phyloP scores from a whole-genome alignment of 345 rosid genomes.

The Eucalyptus curtisii region DNA sequence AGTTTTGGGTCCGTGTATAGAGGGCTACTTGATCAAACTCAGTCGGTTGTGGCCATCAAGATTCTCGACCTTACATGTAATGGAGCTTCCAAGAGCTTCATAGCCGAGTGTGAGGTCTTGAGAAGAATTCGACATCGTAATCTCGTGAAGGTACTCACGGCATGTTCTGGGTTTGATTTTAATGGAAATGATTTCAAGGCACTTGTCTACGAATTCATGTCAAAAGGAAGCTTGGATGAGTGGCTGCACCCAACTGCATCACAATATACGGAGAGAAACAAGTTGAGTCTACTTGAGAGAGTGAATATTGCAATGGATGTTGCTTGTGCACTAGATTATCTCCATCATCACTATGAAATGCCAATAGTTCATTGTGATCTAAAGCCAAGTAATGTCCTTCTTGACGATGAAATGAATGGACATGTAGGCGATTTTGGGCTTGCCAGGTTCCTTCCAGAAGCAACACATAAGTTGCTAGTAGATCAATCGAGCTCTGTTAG shows the following conservation, averaged over 20 bases:
- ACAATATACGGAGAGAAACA: neutral
- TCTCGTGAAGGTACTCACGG: neutral
- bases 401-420: neutral
- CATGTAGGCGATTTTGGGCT: neutral
- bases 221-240: neutral
- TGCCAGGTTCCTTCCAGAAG: neutral
- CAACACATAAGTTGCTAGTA: neutral
- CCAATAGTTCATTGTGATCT: neutral
- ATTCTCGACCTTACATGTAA: neutral
- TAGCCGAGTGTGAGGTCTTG: neutral
- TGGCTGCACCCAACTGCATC: neutral
- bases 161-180: neutral
- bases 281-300: neutral
- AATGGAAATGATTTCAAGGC: neutral
- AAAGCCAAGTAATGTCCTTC: neutral
- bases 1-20: neutral
- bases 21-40: neutral
- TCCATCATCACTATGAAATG: neutral
- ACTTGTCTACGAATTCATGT: neutral
- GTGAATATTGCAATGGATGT: neutral
- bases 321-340: neutral
- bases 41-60: neutral
- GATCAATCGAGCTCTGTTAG: neutral
- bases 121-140: neutral
- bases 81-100: neutral